Percentiles rank a stretch among this genome's conserved stretches.
Conservation (phyloP, 2,329 filamentous ascomycete species). For the Phyllosticta paracitricarpa region DNA sequence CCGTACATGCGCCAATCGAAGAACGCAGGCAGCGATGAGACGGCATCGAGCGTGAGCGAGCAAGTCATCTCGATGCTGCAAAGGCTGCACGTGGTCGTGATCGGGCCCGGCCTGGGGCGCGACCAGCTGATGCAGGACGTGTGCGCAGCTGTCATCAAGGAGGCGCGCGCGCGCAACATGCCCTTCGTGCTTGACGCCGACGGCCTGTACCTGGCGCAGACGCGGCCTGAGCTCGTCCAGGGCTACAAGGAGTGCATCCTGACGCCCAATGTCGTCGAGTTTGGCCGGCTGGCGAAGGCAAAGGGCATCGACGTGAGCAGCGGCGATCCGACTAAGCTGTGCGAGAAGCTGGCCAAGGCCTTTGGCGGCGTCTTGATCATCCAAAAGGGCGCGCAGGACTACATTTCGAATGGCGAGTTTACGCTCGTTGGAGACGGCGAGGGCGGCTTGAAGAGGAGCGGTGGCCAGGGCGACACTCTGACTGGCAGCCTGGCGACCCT, state of each 20-base stretch:
- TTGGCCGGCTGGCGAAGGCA: slow-evolving; percentile 67
- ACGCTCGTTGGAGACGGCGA: slow-evolving; percentile 68
- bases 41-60: slow-evolving; percentile 52
- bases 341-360: slow-evolving; percentile 58
- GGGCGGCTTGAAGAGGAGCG: slow-evolving; percentile 81
- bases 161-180: slow-evolving; percentile 60
- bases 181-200: slow-evolving; percentile 90
- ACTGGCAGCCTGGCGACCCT: slow-evolving; percentile 85
- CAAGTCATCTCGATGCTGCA: slow-evolving; percentile 70
- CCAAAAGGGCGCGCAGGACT: slow-evolving; percentile 77
- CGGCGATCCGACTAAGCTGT: slow-evolving; percentile 47
- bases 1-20: slow-evolving; percentile 79
- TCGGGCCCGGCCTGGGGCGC: slow-evolving; percentile 84
- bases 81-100: slow-evolving; percentile 82
- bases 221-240: slow-evolving; percentile 62
- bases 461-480: slow-evolving; percentile 90
- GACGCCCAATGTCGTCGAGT: slow-evolving; percentile 93
- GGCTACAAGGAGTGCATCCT: slow-evolving; percentile 79
- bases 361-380: slow-evolving; percentile 84
- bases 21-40: slow-evolving; percentile 44
- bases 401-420: slow-evolving; percentile 67
- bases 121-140: slow-evolving; percentile 86
- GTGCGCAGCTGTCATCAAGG: slow-evolving; percentile 65
- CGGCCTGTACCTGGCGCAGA: slow-evolving; percentile 68
- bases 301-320: slow-evolving; percentile 55